Evolutionary conservation across 106 monocot genomes (phyloP), one percentile per base, ranked within the genome.

Genomic region (Acanthochlamys bracteata): DNA sequence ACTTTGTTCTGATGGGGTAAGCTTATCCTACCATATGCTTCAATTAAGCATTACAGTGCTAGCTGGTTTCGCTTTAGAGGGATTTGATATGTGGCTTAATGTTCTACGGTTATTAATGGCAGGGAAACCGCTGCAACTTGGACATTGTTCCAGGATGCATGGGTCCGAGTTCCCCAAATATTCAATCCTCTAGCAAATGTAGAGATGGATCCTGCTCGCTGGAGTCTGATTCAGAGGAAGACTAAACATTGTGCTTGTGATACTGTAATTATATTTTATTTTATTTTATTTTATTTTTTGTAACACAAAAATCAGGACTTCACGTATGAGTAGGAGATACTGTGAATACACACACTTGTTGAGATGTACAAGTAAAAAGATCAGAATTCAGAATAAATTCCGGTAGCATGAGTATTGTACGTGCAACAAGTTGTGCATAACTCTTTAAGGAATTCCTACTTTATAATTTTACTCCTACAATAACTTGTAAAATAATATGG

Each of bases 71-170:
- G 49, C 12, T 49, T 1, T 12, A 12, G 6, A 49, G 2, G 49
- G 49, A 14, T 10, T 10, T 49, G 49, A 14, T 49, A 2, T 49
- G 49, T 17, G 17, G n/a, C n/a, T n/a, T n/a, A 33, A 51, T 57
- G 21, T 39, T 39, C 26, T n/a, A n/a, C 59, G 64, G 14, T 24
- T 23, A 49, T 27, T 64, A 0, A 22, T 65, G 17, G 40, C 66
- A 93, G 93, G 89, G 93, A 10, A 71, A 89, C 33, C 75, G 83
- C 25, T 93, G 93, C 89, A 86, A 81, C 41, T 62, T 93, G 53
- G 81, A 93, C 55, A 71, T 89, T 21, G 79, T 84, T 24, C 22
- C 63, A 12, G 93, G 93, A 23, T 93, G 93, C 77, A 89, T 74
- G 76, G 93, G 89, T 73, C 89, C 83, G 13, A 54, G 71, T 63